Evolutionary conservation across 768 basidiomycete species (phyloP).

Genomic region (Tulasnella sp.): DNA sequence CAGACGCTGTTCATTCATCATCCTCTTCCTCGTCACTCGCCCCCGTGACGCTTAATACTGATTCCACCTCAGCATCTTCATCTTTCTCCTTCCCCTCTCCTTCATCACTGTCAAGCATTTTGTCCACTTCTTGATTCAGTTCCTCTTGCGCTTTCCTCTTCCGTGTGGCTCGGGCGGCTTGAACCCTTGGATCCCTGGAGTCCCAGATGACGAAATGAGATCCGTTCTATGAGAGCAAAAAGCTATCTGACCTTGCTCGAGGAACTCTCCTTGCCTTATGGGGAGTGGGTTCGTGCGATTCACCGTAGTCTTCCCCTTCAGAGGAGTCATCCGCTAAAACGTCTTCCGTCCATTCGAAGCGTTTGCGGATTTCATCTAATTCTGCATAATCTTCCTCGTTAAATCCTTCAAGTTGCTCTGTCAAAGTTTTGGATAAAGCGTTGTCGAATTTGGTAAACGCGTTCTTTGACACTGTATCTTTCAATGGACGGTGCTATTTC

Average conservation of each 20-base stretch:
- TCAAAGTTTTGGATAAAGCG: conserved; percentile 68
- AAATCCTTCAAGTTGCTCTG: conserved; percentile 66
- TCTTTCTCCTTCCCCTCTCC: conserved; percentile 14
- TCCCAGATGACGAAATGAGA: neutral
- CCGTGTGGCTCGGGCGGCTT: conserved; percentile 1
- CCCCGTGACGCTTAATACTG: neutral
- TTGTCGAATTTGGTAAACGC: conserved; percentile 73
- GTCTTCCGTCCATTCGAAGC: conserved; percentile 74
- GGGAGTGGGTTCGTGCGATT: conserved; percentile 12
- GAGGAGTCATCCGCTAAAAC: conserved; percentile 70
- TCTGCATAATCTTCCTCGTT: conserved; percentile 71
- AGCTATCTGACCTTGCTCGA: conserved; percentile 25
- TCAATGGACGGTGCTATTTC: conserved; percentile 60
- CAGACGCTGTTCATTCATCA: neutral
- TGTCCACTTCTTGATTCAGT: conserved; percentile 30
- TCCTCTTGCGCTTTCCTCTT: conserved; percentile 28
- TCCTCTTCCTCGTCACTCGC: conserved; percentile 16
- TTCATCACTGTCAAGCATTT: conserved; percentile 28
- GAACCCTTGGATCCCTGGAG: conserved; percentile 21
- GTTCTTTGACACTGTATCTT: conserved; percentile 64
- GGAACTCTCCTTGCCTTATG: conserved; percentile 26
- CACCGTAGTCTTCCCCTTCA: conserved; percentile 46
- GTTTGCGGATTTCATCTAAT: conserved; percentile 60
- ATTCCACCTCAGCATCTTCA: conserved; percentile 30
- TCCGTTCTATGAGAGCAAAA: neutral